Evolutionary conservation across 177 flowering plant genomes (phyloP).

Genomic region (Vitis hybrid): DNA sequence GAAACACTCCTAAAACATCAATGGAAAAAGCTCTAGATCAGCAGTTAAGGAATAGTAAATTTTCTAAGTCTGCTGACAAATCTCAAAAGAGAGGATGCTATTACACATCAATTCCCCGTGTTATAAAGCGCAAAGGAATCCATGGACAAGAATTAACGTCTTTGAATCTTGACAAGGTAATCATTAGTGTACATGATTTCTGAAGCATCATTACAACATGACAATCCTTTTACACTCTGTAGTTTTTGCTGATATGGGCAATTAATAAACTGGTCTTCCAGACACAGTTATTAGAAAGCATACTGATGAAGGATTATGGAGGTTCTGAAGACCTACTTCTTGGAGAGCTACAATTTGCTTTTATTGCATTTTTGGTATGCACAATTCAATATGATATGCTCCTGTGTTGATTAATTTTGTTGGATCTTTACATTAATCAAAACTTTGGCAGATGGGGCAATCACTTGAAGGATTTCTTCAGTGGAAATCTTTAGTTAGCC

Average conservation of each 20-base stretch:
- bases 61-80: slow-evolving; percentile 36
- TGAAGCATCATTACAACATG: not conserved
- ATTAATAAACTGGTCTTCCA: slow-evolving; percentile 25
- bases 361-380: slow-evolving; percentile 86
- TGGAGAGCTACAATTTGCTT: slow-evolving; percentile 92
- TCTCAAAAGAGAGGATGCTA: slow-evolving; percentile 58
- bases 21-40: slow-evolving; percentile 70
- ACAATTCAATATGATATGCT: slow-evolving; percentile 2
- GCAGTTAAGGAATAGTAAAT: slow-evolving; percentile 60
- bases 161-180: slow-evolving; percentile 92
- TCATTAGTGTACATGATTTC: not conserved
- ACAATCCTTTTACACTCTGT: not conserved
- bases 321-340: slow-evolving; percentile 78
- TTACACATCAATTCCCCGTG: slow-evolving; percentile 76
- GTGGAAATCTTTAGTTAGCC: slow-evolving; percentile 86
- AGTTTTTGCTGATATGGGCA: slow-evolving; percentile 1
- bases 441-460: slow-evolving; percentile 86
- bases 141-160: slow-evolving; percentile 71
- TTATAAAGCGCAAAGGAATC: slow-evolving; percentile 71
- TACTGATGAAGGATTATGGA: slow-evolving; percentile 61
- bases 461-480: slow-evolving; percentile 91
- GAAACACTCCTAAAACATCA: slow-evolving; percentile 44
- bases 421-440: slow-evolving; percentile 12
- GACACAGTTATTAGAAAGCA: slow-evolving; percentile 72
- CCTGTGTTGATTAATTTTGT: slow-evolving; percentile 2